Conservation (phyloP, 1,284 basidiomycete genomes). For the Moesziomyces sp. region DNA sequence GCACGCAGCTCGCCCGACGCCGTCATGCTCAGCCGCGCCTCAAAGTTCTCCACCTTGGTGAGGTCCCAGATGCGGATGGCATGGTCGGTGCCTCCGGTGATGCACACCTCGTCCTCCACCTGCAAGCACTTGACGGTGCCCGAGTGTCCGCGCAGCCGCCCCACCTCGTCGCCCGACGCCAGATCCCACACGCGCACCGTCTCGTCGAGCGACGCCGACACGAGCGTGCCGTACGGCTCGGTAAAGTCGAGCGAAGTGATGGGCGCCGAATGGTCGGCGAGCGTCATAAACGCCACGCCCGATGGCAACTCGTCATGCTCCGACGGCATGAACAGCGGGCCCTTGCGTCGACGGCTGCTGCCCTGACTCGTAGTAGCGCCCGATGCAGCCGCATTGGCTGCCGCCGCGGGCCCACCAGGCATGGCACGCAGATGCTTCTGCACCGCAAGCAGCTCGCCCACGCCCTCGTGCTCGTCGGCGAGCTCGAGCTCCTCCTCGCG, state of each 20-base stretch:
- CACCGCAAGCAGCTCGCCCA: constrained; percentile 59
- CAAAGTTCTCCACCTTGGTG: constrained; percentile 63
- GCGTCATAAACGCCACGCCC: constrained; percentile 95
- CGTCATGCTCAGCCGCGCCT: constrained; percentile 52
- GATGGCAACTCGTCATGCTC: constrained; percentile 96
- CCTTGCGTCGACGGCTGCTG: constrained; percentile 55
- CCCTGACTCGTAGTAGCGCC: constrained; percentile 35
- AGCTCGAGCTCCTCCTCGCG: constrained; percentile 96
- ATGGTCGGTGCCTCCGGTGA: constrained; percentile 90
- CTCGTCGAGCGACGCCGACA: constrained; percentile 76
- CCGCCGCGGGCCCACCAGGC: constrained; percentile 63
- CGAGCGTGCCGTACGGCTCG: constrained; percentile 93
- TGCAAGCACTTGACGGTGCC: constrained; percentile 84
- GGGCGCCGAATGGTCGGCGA: constrained; percentile 81
- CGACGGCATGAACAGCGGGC: constrained; percentile 90
- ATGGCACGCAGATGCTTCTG: constrained; percentile 62
- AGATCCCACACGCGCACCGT: constrained; percentile 86
- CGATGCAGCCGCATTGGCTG: constrained; percentile 42
- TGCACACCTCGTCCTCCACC: constrained; percentile 88
- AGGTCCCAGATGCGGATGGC: constrained; percentile 71
- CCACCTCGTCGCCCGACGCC: constrained; percentile 71
- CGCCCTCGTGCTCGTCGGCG: constrained; percentile 75
- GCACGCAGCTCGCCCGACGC: constrained; percentile 47
- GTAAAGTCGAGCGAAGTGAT: constrained; percentile 93
- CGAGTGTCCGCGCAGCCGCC: constrained; percentile 59